Evolutionary conservation across 306 rosid species (phyloP).

Genomic region (Sicyos baderoa): DNA sequence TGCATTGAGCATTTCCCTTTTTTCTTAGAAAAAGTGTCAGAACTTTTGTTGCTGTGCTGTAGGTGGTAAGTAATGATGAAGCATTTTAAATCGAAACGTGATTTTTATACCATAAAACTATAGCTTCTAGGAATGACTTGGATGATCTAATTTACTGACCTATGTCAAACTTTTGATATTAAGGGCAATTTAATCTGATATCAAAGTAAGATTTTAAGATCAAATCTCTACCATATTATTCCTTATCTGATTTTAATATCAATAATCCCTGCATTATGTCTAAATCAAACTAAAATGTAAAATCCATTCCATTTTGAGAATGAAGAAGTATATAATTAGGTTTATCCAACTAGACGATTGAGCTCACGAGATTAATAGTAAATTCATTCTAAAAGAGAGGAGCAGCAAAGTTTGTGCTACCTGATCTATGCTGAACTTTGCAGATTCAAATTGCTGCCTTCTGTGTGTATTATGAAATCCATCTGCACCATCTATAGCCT

Average conservation of each 20-base stretch:
- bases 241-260: not conserved
- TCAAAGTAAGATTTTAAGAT: not conserved
- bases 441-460: conserved; percentile 61
- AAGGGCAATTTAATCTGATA: not conserved
- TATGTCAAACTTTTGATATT: not conserved
- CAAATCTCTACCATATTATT: not conserved
- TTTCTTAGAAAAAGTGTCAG: too few species aligned
- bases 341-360: not conserved
- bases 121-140: conserved; percentile 5
- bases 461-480: conserved; percentile 95
- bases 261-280: not conserved
- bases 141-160: conserved; percentile 2
- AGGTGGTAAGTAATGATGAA: too few species aligned
- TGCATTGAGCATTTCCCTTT: not conserved
- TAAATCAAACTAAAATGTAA: not conserved
- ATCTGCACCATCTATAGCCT: conserved; percentile 83
- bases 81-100: too few species aligned
- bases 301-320: not conserved
- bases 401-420: conserved; percentile 28
- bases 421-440: conserved; percentile 85
- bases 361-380: not conserved
- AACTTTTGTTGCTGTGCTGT: too few species aligned
- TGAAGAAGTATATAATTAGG: not conserved
- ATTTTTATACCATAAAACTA: too few species aligned
- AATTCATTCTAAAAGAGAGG: not conserved